Conservation (phyloP, 306 rosid species). For the Argentina anserina region DNA sequence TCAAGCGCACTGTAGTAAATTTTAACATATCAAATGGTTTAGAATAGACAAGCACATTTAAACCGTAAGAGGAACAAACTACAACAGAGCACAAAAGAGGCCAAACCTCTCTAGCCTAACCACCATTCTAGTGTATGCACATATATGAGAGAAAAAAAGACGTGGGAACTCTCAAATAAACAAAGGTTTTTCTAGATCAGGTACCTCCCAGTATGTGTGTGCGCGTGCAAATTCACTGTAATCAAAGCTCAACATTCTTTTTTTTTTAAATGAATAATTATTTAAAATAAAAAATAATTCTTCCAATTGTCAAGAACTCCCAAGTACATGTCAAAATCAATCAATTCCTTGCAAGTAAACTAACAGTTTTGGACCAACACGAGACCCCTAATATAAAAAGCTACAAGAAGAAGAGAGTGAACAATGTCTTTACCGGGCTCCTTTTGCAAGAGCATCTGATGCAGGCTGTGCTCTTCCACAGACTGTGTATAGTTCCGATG, state of each 20-base stretch:
- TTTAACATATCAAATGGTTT: not conserved
- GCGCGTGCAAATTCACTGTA: not conserved
- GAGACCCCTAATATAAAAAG: not conserved
- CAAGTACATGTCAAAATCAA: not conserved
- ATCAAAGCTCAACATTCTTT: too few species aligned
- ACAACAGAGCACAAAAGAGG: not conserved
- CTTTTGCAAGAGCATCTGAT: constrained; percentile 90
- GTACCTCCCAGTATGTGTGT: not conserved
- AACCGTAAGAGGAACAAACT: not conserved
- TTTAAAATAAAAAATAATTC: not conserved
- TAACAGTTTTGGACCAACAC: not conserved
- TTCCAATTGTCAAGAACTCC: not conserved
- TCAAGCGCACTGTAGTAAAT: constrained; percentile 67
- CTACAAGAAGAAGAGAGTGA: not conserved
- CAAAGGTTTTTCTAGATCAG: not conserved
- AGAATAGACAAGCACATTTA: not conserved
- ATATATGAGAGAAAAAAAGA: not conserved
- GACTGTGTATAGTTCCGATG: constrained; percentile 69
- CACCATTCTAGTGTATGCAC: not conserved
- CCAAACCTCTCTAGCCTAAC: not conserved
- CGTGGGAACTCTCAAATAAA: not conserved
- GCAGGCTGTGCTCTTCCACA: constrained; percentile 96
- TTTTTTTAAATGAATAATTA: too few species aligned
- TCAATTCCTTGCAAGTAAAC: not conserved
- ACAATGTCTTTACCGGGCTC: constrained; percentile 62